Evolutionary conservation across 306 rosid species (phyloP), one percentile per base, ranked within the genome.

Genomic region (Abrus precatorius): DNA sequence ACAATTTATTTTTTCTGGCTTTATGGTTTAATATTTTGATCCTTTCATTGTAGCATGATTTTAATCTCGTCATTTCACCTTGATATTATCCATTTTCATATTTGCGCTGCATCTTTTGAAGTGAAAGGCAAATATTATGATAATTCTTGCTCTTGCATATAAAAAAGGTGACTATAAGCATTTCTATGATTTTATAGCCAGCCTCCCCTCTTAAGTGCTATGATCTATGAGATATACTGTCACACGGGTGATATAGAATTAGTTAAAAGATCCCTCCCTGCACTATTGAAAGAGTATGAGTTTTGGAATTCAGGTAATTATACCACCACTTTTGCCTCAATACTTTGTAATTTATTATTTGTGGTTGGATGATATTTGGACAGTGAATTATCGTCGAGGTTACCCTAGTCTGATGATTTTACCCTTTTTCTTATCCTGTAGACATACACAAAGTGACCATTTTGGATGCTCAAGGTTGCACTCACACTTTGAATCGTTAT

Each of bases 141-240:
- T 83, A 65, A 29, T 38, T 66, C 6, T 72, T 80, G 48, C 27
- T 36, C 67, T 69, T 81, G 13, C 48, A 38, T 47, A 64, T 61
- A 53, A 59, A 60, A 55, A 62, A 30, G 4, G 62, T 44, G 60
- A 68, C 78, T 40, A 48, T 44, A 78, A 73, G 45, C 50, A 74
- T 76, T 52, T 74, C 43, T 30, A 13, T 83, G 79, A 57, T 57
- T 79, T 88, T 82, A 84, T 90, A 95, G 99, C 89, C 96, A 95
- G 90, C 99, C 99, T 84, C 99, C 98, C 6, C 93, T 95, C 72
- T 86, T 95, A 56, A 95, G 99, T 29, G 89, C 97, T 61, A 95
- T 95, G 98, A 87, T 95, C 74, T 81, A 80, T 60, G 96, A 90
- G 75, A 89, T 93, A 84, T 93, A 86, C 86, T 27, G 48, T 65